phyloP scores from a whole-genome alignment of 306 rosid genomes.

The Luffa aegyptiaca region DNA sequence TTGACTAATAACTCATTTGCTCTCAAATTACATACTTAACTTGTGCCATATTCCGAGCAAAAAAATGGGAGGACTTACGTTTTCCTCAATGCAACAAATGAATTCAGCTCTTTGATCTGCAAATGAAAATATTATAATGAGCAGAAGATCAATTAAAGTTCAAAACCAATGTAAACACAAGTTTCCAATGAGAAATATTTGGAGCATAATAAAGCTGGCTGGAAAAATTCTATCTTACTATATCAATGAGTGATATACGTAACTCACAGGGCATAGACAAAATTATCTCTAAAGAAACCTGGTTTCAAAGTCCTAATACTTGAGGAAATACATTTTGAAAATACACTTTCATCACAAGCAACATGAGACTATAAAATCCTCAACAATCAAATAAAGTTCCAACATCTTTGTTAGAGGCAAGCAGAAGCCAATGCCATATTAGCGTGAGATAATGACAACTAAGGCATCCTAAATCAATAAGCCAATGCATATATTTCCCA shows the following conservation, averaged over 20 bases:
- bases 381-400: not conserved
- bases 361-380: not conserved
- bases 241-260: not conserved
- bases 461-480: not conserved
- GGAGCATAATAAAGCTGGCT: not conserved
- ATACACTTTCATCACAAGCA: not conserved
- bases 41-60: slow-evolving; percentile 8
- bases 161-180: not conserved
- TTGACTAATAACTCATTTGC: not conserved
- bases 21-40: not conserved
- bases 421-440: not conserved
- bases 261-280: not conserved
- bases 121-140: slow-evolving; percentile 18
- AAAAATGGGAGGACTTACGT: slow-evolving; percentile 48
- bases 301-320: not conserved
- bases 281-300: not conserved
- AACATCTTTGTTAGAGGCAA: not conserved
- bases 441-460: not conserved
- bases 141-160: not conserved
- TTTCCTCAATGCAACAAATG: slow-evolving; percentile 89
- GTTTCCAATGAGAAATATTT: not conserved
- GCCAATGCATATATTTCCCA: not conserved
- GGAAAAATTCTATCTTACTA: not conserved
- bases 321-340: not conserved
- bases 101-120: slow-evolving; percentile 98